Evolutionary conservation across 2,329 filamentous ascomycete genomes (phyloP), one percentile per base, ranked within the genome.

Genomic region (Sporothrix humicola): DNA sequence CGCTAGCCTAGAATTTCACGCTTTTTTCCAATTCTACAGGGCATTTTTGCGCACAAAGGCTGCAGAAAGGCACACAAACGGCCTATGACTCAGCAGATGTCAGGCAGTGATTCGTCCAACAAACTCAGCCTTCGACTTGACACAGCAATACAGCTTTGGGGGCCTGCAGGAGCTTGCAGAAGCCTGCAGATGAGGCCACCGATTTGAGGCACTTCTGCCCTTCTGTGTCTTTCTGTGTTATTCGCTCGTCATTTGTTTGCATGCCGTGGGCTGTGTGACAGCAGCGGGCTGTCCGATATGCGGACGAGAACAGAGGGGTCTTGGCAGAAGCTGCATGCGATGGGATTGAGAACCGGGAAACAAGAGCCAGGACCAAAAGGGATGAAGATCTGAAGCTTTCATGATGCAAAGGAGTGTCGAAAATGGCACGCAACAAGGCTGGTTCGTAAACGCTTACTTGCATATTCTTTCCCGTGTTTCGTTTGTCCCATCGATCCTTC

Each of bases 181-280:
- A 37, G 13, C 31, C 31, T 37, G 31, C 31, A 37, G 31, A 37
- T 37, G 31, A 37, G 31, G 31, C 31, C 31, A 37, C 7, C 31
- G 31, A 37, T 37, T 37, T 13, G 46, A n/a, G 46, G n/a, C 42
- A 8, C 46, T 66, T 17, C 15, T 58, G 17, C 2, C 17, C 26
- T 69, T 69, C 50, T 56, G 37, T 31, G 66, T 50, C 31, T 42
- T 69, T 69, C 65, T 52, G 20, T 68, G 44, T 20, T 68, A 31
- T 52, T 68, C 65, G 65, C 61, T 63, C 31, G 37, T 17, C 42
- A 17, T 17, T 50, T 42, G 20, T 6, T 66, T 20, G 58, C n/a
- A 56, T 9, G 20, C 56, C 5, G 23, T 50, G n/a, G 63, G 66
- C 31, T 70, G 54, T 71, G 54, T 23, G 42, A 31, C 69, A n/a